Evolutionary conservation across 257 asterid species (phyloP), one percentile per base, ranked within the genome.

Genomic region (Euphrasia confusa): DNA sequence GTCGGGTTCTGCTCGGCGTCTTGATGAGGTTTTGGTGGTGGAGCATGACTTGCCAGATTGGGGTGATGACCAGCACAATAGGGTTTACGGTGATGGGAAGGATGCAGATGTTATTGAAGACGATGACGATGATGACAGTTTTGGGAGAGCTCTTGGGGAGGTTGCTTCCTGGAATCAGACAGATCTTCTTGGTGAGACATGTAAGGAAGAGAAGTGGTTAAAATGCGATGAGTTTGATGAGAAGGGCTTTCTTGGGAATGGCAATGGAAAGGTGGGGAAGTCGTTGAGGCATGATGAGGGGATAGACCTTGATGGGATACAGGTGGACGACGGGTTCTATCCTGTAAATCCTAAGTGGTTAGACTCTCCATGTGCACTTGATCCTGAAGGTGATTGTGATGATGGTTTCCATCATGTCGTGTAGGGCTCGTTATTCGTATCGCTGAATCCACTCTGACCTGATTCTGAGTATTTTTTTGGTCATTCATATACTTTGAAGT

Each of bases 11-110:
- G 75, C 66, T 63, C 91, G 78, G 58, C 88, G 83, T 59, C 66
- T 89, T 45, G 94, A 80, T 44, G 99, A 86, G 75, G 79, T 92
- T 53, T 74, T 92, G 85, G 96, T 92, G 68, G 97, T 84, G 67
- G 96, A 84, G 81, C 95, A 85, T 74, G 99, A 92, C 79, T 74
- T 92, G 78, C 95, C 94, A 11, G 99, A 84, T 71, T 92, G 99
- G 99, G 84, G 86, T 56, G 97, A 85, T 61, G 95, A 82, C 47
- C 89, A 88, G 66, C 96, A 92, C 68, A 71, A 79, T 15, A 74
- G 84, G 74, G 77, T 84, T 37, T 86, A 78, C 63, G 92, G 86
- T 7, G 84, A 81, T 64, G 93, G 95, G 6, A 91, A 91, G 78
- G 95, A 85, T 70, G 82, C 85, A 55, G 97, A 89, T 72, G 81